phyloP scores from a whole-genome alignment of 2,329 filamentous ascomycete species.

The Cladosporium phlei region DNA sequence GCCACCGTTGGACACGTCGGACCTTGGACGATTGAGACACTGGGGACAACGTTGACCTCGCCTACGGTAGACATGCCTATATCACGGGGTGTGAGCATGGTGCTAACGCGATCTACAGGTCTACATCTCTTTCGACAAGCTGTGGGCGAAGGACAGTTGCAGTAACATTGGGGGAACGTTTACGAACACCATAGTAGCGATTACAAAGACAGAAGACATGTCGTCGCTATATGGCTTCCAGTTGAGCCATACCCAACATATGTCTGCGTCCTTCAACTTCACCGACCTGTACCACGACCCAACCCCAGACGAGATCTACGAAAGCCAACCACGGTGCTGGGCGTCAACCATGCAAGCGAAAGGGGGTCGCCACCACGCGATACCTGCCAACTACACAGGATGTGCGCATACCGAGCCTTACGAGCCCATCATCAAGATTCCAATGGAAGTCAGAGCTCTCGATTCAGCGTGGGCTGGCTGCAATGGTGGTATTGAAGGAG shows the following conservation, averaged over 20 bases:
- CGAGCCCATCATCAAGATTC: slow-evolving; percentile 20
- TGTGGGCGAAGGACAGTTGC: slow-evolving; percentile 23
- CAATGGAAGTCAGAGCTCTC: slow-evolving; percentile 13
- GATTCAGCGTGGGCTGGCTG: slow-evolving; percentile 19
- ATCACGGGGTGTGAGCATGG: neutral
- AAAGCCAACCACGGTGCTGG: slow-evolving; percentile 18
- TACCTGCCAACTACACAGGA: neutral
- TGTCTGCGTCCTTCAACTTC: slow-evolving; percentile 8
- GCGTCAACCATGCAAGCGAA: neutral
- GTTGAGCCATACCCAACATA: neutral
- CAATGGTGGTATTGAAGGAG: slow-evolving; percentile 18
- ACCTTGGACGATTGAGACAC: slow-evolving; percentile 12
- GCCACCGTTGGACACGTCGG: neutral
- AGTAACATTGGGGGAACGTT: slow-evolving; percentile 15
- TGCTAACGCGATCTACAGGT: neutral
- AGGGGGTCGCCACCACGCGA: slow-evolving; percentile 7
- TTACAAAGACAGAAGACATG: slow-evolving; percentile 15
- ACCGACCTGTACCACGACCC: slow-evolving; percentile 10
- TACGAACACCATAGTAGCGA: slow-evolving; percentile 18
- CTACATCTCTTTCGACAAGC: slow-evolving; percentile 21
- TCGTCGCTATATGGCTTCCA: slow-evolving; percentile 17
- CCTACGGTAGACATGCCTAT: slow-evolving; percentile 15
- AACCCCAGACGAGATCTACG: slow-evolving; percentile 17
- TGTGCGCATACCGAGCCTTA: slow-evolving; percentile 18
- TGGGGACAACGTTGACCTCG: slow-evolving; percentile 18